Percentiles rank a stretch among this genome's conserved stretches.
These are phyloP conservation scores for Rhodotorula kratochvilovae DNA, from an alignment of 768 basidiomycete genomes.

Conservation along the genomic window DNA sequence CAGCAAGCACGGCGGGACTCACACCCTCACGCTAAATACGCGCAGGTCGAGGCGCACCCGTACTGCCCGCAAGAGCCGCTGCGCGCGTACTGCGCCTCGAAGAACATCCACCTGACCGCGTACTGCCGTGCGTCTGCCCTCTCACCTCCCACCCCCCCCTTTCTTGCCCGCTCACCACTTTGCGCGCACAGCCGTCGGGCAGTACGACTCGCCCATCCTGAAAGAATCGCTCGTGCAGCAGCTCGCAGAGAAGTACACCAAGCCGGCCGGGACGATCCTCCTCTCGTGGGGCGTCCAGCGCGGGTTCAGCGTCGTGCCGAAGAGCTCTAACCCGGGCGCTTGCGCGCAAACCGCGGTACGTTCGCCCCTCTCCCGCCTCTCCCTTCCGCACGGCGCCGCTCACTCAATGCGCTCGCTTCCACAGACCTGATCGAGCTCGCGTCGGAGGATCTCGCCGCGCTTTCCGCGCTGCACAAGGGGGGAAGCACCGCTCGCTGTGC, in stretches of 20 bases:
- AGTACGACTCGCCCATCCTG: slow-evolving; percentile 50
- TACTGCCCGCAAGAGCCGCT: slow-evolving; percentile 62
- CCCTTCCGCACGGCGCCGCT: rapidly evolving
- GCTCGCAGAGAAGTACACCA: slow-evolving; percentile 60
- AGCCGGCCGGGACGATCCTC: slow-evolving; percentile 61
- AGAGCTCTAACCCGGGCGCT: slow-evolving; percentile 67
- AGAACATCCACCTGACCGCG: slow-evolving; percentile 62
- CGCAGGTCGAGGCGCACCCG: slow-evolving; percentile 62
- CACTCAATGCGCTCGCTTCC: slow-evolving; percentile 6
- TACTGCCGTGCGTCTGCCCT: slow-evolving; percentile 50
- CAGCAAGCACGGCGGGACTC: too few species aligned
- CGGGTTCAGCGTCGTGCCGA: slow-evolving; percentile 65
- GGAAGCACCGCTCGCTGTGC: slow-evolving; percentile 24
- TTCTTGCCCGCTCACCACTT: neutral
- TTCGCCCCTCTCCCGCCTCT: neutral
- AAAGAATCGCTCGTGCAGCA: slow-evolving; percentile 57
- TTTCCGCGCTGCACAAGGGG: slow-evolving; percentile 38
- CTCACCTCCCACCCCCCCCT: too few species aligned
- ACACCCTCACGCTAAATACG: too few species aligned
- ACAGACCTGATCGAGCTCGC: slow-evolving; percentile 43
- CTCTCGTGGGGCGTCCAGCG: slow-evolving; percentile 69
- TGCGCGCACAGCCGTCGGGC: slow-evolving; percentile 52
- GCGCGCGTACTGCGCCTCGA: slow-evolving; percentile 55
- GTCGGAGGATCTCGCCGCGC: slow-evolving; percentile 37
- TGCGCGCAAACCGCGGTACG: slow-evolving; percentile 55